Percentiles rank a stretch among this genome's conserved stretches.
Evolutionary conservation across 2,329 filamentous ascomycete species (phyloP).

Genomic region (Dactylellina haptotyla): DNA sequence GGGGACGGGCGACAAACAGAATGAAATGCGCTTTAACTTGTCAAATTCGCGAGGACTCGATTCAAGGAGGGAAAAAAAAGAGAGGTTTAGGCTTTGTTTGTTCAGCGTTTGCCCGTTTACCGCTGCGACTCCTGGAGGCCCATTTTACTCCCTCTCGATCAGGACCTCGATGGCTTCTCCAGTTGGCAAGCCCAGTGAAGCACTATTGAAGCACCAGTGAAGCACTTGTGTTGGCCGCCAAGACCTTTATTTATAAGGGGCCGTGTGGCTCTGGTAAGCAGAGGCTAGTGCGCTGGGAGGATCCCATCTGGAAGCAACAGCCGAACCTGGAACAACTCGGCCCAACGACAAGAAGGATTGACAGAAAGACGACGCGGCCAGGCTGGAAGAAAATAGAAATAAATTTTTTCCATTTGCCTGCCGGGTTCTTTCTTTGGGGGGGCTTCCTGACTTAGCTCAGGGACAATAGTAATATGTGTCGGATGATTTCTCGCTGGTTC

Average conservation of each 20-base stretch:
- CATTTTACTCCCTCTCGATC: background rate
- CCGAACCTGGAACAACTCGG: conserved; percentile 39
- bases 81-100: background rate
- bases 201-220: too few relatives aligned
- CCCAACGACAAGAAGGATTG: conserved; percentile 10
- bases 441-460: background rate
- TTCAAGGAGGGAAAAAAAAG: background rate
- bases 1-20: background rate
- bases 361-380: conserved; percentile 6
- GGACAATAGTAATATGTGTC: background rate
- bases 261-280: conserved; percentile 34
- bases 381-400: background rate
- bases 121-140: conserved; percentile 11
- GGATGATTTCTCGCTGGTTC: conserved; percentile 41
- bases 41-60: background rate
- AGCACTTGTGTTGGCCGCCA: background rate
- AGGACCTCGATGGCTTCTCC: background rate
- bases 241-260: conserved; percentile 5
- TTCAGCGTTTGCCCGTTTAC: background rate
- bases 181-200: conserved; percentile 36
- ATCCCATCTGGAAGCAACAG: conserved; percentile 37
- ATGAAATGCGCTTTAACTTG: background rate
- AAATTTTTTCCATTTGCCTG: background rate
- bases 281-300: conserved; percentile 24
- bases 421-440: background rate